Percentiles rank a stretch among this genome's conserved stretches.
These are phyloP conservation scores for Pseudocercospora crystallina DNA, from an alignment of 2,329 filamentous ascomycete genomes.

Conservation along the genomic window DNA sequence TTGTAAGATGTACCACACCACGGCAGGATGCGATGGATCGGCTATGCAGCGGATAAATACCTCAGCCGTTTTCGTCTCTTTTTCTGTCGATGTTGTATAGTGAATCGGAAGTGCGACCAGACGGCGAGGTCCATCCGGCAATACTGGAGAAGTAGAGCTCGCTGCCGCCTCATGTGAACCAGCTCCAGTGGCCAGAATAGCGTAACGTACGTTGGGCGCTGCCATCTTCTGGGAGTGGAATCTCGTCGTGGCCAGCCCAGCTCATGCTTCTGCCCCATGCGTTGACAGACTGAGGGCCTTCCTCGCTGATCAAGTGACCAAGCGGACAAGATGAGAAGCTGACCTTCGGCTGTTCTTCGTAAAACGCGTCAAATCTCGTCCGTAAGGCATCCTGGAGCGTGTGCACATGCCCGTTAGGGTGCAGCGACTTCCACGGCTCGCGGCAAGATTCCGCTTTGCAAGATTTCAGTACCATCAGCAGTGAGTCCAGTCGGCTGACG, in stretches of 20 bases:
- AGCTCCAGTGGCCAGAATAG: slow-evolving; percentile 17
- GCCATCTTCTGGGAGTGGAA: not conserved
- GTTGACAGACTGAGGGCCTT: slow-evolving; percentile 48
- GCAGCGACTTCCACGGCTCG: slow-evolving; percentile 34
- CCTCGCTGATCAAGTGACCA: slow-evolving; percentile 57
- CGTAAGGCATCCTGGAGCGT: slow-evolving; percentile 31
- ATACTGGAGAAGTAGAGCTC: too few relatives aligned
- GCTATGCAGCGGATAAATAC: too few relatives aligned
- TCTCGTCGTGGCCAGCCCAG: too few relatives aligned
- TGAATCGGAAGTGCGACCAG: too few relatives aligned
- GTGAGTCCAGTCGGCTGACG: slow-evolving; percentile 31
- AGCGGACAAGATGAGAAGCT: slow-evolving; percentile 54
- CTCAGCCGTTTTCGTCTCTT: too few relatives aligned
- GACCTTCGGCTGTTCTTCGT: slow-evolving; percentile 43
- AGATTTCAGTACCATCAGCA: slow-evolving; percentile 36
- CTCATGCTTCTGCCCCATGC: slow-evolving; percentile 11
- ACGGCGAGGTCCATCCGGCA: too few relatives aligned
- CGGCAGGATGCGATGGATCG: too few relatives aligned
- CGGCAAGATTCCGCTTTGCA: slow-evolving; percentile 34
- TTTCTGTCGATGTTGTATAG: not conserved
- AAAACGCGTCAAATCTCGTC: slow-evolving; percentile 33
- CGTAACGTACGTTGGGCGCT: slow-evolving; percentile 14
- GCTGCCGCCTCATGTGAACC: slow-evolving; percentile 16
- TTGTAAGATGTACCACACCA: too few relatives aligned
- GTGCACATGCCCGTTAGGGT: slow-evolving; percentile 30